These are phyloP conservation scores for Helotiales sp. DNA, from an alignment of 2,329 filamentous ascomycete genomes.

Conservation along the genomic window DNA sequence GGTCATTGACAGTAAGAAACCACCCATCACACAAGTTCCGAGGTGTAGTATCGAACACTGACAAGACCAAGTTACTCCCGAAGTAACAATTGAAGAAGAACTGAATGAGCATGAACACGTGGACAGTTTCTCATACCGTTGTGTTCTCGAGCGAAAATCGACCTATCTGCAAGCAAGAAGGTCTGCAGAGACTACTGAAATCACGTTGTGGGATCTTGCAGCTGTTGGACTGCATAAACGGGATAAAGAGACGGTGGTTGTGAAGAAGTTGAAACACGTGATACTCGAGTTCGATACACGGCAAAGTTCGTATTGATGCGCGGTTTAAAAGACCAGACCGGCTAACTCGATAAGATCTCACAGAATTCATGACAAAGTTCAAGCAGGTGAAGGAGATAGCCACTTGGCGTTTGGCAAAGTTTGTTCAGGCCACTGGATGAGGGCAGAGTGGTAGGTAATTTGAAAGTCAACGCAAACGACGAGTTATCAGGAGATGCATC, in stretches of 20 bases:
- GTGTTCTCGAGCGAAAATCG: slow-evolving; percentile 1
- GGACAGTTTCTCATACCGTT: background rate
- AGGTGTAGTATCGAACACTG: too few relatives aligned
- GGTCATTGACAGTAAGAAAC: background rate
- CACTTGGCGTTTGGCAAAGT: slow-evolving; percentile 1
- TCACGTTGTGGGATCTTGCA: background rate
- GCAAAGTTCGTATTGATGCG: background rate
- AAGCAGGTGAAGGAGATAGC: slow-evolving; percentile 5
- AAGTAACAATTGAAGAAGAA: slow-evolving; percentile 2
- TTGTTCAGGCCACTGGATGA: slow-evolving; percentile 1
- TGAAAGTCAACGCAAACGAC: too few relatives aligned
- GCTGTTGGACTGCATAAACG: background rate
- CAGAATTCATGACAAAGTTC: slow-evolving; percentile 6
- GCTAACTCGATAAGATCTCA: background rate
- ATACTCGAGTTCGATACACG: slow-evolving; percentile 6
- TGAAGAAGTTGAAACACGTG: slow-evolving; percentile 10
- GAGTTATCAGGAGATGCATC: too few relatives aligned
- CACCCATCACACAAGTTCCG: too few relatives aligned
- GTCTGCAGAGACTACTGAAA: slow-evolving; percentile 3
- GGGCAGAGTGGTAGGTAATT: too few relatives aligned
- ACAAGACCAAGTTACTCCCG: background rate
- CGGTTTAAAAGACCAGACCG: too few relatives aligned
- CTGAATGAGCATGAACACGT: background rate
- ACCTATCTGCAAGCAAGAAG: slow-evolving; percentile 1
- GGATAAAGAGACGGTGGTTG: background rate